Evolutionary conservation across 176 grass and related monocot species (phyloP).

Genomic region (Thalia dealbata): DNA sequence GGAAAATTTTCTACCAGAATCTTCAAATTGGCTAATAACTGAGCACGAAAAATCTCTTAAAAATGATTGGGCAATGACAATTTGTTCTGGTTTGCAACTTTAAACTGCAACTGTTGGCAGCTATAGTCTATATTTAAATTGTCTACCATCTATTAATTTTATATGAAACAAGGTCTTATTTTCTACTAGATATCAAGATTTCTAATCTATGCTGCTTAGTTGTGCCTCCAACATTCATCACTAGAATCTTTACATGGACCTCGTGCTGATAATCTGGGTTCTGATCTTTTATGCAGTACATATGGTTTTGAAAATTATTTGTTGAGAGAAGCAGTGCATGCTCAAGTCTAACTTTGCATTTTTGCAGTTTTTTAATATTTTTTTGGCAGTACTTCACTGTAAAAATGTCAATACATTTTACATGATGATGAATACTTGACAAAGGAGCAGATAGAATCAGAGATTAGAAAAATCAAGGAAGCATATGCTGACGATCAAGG

Average conservation of each 20-base stretch:
- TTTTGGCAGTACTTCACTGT: neutral
- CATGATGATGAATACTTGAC: slow-evolving; percentile 91
- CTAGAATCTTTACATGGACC: too few relatives aligned
- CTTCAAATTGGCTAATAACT: neutral
- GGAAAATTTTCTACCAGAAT: too few relatives aligned
- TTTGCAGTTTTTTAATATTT: neutral
- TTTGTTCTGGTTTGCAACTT: neutral
- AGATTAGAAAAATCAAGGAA: slow-evolving; percentile 90
- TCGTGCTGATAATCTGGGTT: too few relatives aligned
- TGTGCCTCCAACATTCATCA: too few relatives aligned
- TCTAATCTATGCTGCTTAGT: too few relatives aligned
- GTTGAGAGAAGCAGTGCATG: neutral
- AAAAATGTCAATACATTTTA: neutral
- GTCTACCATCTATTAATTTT: too few relatives aligned
- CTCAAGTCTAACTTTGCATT: neutral
- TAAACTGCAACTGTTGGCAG: neutral
- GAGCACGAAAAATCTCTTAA: neutral
- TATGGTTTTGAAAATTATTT: neutral
- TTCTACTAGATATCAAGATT: neutral
- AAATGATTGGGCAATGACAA: neutral
- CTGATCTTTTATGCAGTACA: too few relatives aligned
- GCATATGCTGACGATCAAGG: slow-evolving; percentile 96
- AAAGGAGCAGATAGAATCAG: slow-evolving; percentile 90
- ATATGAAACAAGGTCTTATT: neutral
- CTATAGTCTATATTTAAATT: neutral